These are phyloP conservation scores for Ophiostoma ulmi DNA, from an alignment of 2,329 filamentous ascomycete genomes.

Conservation along the genomic window DNA sequence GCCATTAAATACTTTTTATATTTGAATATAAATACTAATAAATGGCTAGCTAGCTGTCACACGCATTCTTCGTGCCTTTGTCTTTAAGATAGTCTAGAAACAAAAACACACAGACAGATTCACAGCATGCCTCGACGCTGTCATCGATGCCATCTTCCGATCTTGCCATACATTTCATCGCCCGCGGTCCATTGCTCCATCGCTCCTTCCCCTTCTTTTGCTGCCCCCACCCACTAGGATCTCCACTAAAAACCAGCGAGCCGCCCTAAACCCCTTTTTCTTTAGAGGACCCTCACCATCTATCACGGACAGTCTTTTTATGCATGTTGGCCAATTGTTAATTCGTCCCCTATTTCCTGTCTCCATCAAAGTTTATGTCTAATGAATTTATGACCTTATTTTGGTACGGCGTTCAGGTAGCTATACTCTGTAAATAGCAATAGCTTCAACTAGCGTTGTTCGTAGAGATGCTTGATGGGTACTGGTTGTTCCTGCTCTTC, in stretches of 20 bases:
- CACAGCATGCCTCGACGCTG: background rate
- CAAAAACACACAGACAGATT: background rate
- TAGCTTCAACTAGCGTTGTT: background rate
- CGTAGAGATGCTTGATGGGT: background rate
- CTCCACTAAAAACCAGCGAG: constrained; percentile 9
- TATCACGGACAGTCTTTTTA: background rate
- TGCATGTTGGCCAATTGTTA: constrained; percentile 15
- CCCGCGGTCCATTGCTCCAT: background rate
- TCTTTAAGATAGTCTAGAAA: background rate
- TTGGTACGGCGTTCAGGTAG: background rate
- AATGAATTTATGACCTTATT: constrained; percentile 11
- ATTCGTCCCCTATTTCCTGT: constrained; percentile 20
- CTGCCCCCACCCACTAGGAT: constrained; percentile 13
- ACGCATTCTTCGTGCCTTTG: background rate
- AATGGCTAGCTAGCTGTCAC: background rate
- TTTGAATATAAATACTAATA: background rate
- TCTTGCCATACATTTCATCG: background rate
- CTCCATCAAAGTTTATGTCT: constrained; percentile 9
- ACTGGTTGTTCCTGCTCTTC: constrained; percentile 9
- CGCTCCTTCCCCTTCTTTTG: constrained; percentile 8
- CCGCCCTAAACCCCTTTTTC: constrained; percentile 21
- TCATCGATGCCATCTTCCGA: background rate
- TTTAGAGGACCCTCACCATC: constrained; percentile 9
- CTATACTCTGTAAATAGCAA: background rate
- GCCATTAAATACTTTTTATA: too few species aligned